Conservation (phyloP, 805 yeast species). For the Ogataea paraovalis region DNA sequence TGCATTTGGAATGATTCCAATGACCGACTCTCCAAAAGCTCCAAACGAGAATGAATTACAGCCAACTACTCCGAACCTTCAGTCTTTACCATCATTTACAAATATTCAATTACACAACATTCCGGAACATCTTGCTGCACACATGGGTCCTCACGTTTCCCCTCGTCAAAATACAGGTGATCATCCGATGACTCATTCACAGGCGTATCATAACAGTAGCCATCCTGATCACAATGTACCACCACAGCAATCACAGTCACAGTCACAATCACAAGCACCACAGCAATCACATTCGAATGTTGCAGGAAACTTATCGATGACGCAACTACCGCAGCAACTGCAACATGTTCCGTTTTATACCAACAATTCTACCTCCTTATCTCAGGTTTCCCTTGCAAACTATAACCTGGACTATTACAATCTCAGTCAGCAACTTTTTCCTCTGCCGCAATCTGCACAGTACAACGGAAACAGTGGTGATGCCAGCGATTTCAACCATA, state of each 20-base stretch:
- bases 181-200: neutral
- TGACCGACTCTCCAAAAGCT: constrained; percentile 7
- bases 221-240: neutral
- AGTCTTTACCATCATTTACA: constrained; percentile 8
- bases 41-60: constrained; percentile 1
- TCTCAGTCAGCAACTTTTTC: constrained; percentile 19
- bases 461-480: constrained; percentile 5
- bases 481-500: constrained; percentile 5
- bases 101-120: constrained; percentile 17
- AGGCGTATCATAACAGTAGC: neutral
- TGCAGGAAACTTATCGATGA: constrained; percentile 1
- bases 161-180: neutral
- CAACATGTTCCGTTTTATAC: constrained; percentile 4
- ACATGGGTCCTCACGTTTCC: neutral
- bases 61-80: constrained; percentile 5
- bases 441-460: constrained; percentile 13
- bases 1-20: constrained; percentile 13
- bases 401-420: constrained; percentile 24
- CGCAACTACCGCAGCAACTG: neutral
- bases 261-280: constrained; percentile 1
- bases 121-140: constrained; percentile 16
- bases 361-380: constrained; percentile 14
- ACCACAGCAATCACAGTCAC: constrained; percentile 6
- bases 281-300: neutral
- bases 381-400: constrained; percentile 17